These are phyloP conservation scores for Suillus luteus DNA, from an alignment of 768 basidiomycete species.

Conservation along the genomic window DNA sequence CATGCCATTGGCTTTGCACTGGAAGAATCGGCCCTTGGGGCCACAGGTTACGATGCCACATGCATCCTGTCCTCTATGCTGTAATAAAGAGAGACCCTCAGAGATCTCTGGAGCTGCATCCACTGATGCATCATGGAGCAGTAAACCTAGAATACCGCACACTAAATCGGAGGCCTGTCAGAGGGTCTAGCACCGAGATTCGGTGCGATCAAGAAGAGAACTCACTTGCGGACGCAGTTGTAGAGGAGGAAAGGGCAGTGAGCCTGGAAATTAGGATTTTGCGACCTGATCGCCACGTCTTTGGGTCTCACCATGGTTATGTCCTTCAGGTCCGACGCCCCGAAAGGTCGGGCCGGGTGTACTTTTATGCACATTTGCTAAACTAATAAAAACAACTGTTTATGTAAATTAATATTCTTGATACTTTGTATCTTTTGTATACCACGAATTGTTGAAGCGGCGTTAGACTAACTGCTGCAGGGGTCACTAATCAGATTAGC, in stretches of 20 bases:
- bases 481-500: neutral
- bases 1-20: slow-evolving; percentile 99
- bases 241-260: neutral
- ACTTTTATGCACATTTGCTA: too few relatives aligned
- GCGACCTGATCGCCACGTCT: neutral
- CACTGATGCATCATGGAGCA: slow-evolving; percentile 74
- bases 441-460: neutral
- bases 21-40: slow-evolving; percentile 90
- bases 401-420: too few relatives aligned
- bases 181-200: neutral
- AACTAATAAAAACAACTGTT: too few relatives aligned
- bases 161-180: slow-evolving; percentile 39
- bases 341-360: neutral
- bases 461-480: neutral
- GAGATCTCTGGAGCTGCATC: slow-evolving; percentile 87
- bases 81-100: slow-evolving; percentile 93
- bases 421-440: too few relatives aligned
- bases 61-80: slow-evolving; percentile 98
- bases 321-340: neutral
- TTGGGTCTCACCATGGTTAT: neutral
- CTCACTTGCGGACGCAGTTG: slow-evolving; percentile 30
- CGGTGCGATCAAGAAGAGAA: slow-evolving; percentile 16
- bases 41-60: slow-evolving; percentile 98
- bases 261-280: neutral
- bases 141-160: slow-evolving; percentile 92